Base-by-base conservation (phyloP, 768 basidiomycete species). In the Agaricus subrufescens region DNA sequence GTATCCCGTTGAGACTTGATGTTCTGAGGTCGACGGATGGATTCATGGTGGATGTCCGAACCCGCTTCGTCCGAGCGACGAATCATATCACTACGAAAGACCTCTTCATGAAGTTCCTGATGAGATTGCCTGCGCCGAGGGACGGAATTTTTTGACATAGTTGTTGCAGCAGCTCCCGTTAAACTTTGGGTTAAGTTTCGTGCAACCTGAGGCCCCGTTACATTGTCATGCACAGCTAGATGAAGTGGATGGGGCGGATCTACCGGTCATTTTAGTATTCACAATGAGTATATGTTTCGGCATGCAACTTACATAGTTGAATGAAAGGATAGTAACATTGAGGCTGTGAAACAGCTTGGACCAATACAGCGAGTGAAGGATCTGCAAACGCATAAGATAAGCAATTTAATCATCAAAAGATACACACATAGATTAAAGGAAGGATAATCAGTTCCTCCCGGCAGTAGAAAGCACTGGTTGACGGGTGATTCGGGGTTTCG, bases 311-410 rank as follows among this genome's bases (percentile, higher is more conserved):
- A 56, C 55, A 56, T 8, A 56, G 50, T 14, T 50, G 40, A 14
- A 56, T 29, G 48, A 44, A 56, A 6, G 55, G 55, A 31, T 56
- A 56, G 19, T 12, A 27, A 44, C 39, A n/a, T 25, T 14, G 12
- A 27, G 8, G 3, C 10, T 1, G 14, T 26, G 27, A 26, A n/a
- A 19, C 10, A 23, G n/a, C 48, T 14, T 46, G 14, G 9, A 27
- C 34, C 5, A 11, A 34, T 34, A 7, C 34, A 34, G 7, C 11
- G 34, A 73, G 54, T 25, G 67, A 58, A 2, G 71, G 71, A 57
- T 77, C 76, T 77, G 46, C 29, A 19, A 4, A 45, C 6, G n/a
- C 5, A 12, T 11, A 25, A 46, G 50, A 52, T 19, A 37, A 40
- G 23, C 40, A 11, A 15, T 10, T 8, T 12, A 29, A 30, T 15